Evolutionary conservation across 495 filamentous ascomycete genomes (phyloP), one percentile per base, ranked within the genome.

Genomic region (Aspergillus bertholletiae): DNA sequence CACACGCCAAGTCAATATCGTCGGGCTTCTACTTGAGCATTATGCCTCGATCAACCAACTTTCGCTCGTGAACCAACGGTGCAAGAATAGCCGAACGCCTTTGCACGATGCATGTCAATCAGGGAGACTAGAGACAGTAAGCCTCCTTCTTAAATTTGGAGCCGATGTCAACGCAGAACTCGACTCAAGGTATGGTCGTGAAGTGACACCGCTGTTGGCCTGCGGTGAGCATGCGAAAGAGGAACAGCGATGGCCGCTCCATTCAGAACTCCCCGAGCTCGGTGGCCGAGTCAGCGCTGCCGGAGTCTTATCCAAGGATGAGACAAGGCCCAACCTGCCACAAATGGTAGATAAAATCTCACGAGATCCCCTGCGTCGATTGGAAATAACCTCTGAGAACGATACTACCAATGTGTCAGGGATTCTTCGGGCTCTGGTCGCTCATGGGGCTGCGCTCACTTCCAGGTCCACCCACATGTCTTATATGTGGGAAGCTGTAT

Each of bases 41-140:
- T 60, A 63, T 32, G 13, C 32, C 9, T 43, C 53, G 1, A 55
- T 20, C 3, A 45, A 17, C 21, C 40, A 56, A 30, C 43, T 24
- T 11, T 57, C 20, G 3, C 57, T 41, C n/a, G n/a, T n/a, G n/a
- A n/a, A n/a, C n/a, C n/a, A n/a, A n/a, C n/a, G n/a, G n/a, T n/a
- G n/a, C n/a, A n/a, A n/a, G n/a, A n/a, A n/a, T n/a, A n/a, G n/a
- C n/a, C n/a, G n/a, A n/a, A n/a, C n/a, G n/a, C n/a, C n/a, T n/a
- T n/a, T n/a, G n/a, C n/a, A n/a, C n/a, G n/a, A 45, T 15, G 75
- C 74, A 3, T 74, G 73, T 59, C 46, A 53, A 15, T 72, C 68
- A 7, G 75, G 71, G 12, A 54, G 68, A 46, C 45, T 58, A 26
- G 69, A 75, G 55, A 70, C 55, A 6, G 66, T 72, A 20, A 46